Evolutionary conservation across 1,284 basidiomycete species (phyloP).

Genomic region (Microbotryum violaceum): DNA sequence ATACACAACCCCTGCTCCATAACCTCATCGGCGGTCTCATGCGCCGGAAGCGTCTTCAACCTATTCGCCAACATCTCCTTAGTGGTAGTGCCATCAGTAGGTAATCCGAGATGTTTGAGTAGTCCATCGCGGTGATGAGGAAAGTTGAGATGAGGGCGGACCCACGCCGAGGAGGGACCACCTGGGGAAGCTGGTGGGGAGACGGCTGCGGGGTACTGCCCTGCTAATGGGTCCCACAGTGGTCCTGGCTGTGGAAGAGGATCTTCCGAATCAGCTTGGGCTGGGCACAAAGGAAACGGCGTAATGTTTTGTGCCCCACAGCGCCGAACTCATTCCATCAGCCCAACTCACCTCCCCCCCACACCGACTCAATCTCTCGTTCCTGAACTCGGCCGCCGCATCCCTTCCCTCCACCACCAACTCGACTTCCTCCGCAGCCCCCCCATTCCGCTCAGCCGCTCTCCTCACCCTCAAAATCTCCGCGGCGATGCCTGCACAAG

Average conservation of each 20-base stretch:
- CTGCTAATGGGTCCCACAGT: constrained; percentile 51
- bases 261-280: too few species aligned
- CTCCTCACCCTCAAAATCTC: background rate
- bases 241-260: constrained; percentile 25
- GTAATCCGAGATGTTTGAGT: too few species aligned
- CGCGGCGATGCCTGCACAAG: constrained; percentile 29
- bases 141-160: background rate
- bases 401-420: constrained; percentile 53
- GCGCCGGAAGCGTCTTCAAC: too few species aligned
- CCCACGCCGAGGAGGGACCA: background rate
- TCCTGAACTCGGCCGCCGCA: constrained; percentile 51
- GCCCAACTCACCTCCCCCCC: background rate
- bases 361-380: constrained; percentile 41
- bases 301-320: constrained; percentile 50
- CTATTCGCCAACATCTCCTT: too few species aligned
- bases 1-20: constrained; percentile 48
- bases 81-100: too few species aligned
- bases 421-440: background rate
- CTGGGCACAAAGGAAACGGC: constrained; percentile 30
- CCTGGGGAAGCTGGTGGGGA: too few species aligned
- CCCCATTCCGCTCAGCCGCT: background rate
- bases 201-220: constrained; percentile 51
- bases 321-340: constrained; percentile 30
- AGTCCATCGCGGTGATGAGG: too few species aligned
- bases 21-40: too few species aligned